Conservation (phyloP, 129 eudicot species). For the Flaveria brownii region DNA sequence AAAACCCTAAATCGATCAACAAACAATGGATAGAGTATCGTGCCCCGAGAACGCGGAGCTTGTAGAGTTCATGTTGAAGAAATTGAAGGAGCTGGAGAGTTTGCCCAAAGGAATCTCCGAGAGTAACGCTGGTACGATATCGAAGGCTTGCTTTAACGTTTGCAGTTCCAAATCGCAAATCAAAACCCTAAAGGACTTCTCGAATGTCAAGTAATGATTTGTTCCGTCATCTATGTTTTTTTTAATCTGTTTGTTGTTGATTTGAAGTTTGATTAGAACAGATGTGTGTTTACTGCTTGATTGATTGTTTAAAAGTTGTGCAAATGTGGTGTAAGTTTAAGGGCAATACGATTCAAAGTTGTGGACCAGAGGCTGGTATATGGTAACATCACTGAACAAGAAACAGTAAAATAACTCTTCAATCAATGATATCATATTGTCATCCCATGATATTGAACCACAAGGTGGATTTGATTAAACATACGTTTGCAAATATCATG, state of each 20-base stretch:
- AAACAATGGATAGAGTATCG: slow-evolving; percentile 34
- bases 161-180: slow-evolving; percentile 63
- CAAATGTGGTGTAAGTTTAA: not conserved
- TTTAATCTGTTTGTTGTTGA: not conserved
- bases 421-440: not conserved
- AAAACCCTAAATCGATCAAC: slow-evolving; percentile 33
- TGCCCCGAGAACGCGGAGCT: slow-evolving; percentile 71
- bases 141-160: slow-evolving; percentile 55
- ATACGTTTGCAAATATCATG: not conserved
- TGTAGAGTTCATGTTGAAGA: slow-evolving; percentile 55
- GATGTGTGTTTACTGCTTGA: not conserved
- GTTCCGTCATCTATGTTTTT: too few relatives aligned
- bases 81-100: slow-evolving; percentile 60
- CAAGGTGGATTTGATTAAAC: not conserved
- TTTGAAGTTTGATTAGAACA: not conserved
- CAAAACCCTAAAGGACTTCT: slow-evolving; percentile 63
- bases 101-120: slow-evolving; percentile 63
- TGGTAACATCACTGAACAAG: not conserved
- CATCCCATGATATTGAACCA: too few relatives aligned
- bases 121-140: slow-evolving; percentile 39
- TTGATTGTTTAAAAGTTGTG: not conserved
- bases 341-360: not conserved
- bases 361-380: not conserved
- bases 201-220: slow-evolving; percentile 60
- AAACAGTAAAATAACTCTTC: not conserved